These are phyloP conservation scores for Saraca asoca DNA, from an alignment of 331 rosid species.

Conservation along the genomic window DNA sequence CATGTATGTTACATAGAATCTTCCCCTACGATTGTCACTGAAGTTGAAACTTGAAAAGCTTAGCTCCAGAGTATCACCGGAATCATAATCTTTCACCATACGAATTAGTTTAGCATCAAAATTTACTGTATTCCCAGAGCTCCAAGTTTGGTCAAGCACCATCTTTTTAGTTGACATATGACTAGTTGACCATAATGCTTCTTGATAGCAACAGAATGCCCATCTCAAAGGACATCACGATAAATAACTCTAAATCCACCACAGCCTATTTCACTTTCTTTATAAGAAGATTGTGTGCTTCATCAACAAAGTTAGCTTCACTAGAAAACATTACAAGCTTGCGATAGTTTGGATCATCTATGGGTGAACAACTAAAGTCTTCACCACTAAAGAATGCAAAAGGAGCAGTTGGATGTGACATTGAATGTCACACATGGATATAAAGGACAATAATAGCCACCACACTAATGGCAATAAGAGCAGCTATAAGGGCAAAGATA, in stretches of 20 bases:
- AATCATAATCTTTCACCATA: too few species aligned
- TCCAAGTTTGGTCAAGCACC: too few species aligned
- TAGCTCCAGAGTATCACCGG: too few species aligned
- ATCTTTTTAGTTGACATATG: too few species aligned
- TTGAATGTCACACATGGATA: slow-evolving; percentile 61
- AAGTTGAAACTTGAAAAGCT: too few species aligned
- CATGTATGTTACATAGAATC: too few species aligned
- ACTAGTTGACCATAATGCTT: too few species aligned
- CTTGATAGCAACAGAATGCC: slow-evolving; percentile 83
- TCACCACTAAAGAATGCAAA: slow-evolving; percentile 76
- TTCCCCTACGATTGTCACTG: too few species aligned
- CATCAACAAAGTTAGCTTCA: slow-evolving; percentile 79
- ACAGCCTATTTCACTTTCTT: slow-evolving; percentile 92
- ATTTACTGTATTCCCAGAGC: too few species aligned
- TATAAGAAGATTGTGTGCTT: slow-evolving; percentile 79
- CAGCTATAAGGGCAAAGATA: slow-evolving; percentile 89
- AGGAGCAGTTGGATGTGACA: slow-evolving; percentile 59
- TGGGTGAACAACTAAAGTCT: slow-evolving; percentile 71
- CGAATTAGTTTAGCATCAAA: too few species aligned
- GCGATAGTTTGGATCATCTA: slow-evolving; percentile 72
- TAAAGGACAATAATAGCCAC: slow-evolving; percentile 86
- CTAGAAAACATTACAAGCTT: slow-evolving; percentile 95
- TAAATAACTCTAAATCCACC: slow-evolving; percentile 97
- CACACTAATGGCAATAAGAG: slow-evolving; percentile 63
- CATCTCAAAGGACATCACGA: slow-evolving; percentile 70